phyloP scores from a whole-genome alignment of 352 stramenopile genomes.

The Phytophthora multivora region DNA sequence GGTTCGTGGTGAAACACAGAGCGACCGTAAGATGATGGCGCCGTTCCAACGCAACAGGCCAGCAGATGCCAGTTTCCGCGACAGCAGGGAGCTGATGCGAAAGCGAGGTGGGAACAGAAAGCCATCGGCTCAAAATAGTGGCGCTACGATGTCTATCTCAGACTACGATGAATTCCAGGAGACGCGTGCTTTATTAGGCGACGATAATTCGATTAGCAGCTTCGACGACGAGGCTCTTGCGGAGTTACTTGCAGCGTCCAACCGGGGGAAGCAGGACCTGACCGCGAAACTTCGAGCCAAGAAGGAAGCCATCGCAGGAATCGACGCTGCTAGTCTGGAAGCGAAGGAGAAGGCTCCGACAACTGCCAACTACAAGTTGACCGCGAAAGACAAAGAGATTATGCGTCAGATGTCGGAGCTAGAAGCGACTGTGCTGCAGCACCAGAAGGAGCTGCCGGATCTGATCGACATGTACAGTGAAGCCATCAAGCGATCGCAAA shows the following conservation, averaged over 20 bases:
- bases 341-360: constrained; percentile 26
- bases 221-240: constrained; percentile 31
- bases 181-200: constrained; percentile 27
- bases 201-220: constrained; percentile 22
- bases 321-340: constrained; percentile 28
- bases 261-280: constrained; percentile 24
- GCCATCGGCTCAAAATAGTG: constrained; percentile 29
- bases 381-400: constrained; percentile 34
- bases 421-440: constrained; percentile 49
- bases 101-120: constrained; percentile 8
- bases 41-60: constrained; percentile 12
- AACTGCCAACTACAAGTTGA: constrained; percentile 41
- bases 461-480: constrained; percentile 51
- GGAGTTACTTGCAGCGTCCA: constrained; percentile 33
- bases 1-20: constrained; percentile 16
- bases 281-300: constrained; percentile 28
- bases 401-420: constrained; percentile 53
- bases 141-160: constrained; percentile 28
- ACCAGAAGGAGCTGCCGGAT: constrained; percentile 51
- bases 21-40: constrained; percentile 5
- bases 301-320: constrained; percentile 34
- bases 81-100: constrained; percentile 14
- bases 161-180: constrained; percentile 35
- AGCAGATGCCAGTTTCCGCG: constrained; percentile 20
- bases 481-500: constrained; percentile 36